Evolutionary conservation across 768 basidiomycete genomes (phyloP), one percentile per base, ranked within the genome.

Genomic region (Mycena galericulata): DNA sequence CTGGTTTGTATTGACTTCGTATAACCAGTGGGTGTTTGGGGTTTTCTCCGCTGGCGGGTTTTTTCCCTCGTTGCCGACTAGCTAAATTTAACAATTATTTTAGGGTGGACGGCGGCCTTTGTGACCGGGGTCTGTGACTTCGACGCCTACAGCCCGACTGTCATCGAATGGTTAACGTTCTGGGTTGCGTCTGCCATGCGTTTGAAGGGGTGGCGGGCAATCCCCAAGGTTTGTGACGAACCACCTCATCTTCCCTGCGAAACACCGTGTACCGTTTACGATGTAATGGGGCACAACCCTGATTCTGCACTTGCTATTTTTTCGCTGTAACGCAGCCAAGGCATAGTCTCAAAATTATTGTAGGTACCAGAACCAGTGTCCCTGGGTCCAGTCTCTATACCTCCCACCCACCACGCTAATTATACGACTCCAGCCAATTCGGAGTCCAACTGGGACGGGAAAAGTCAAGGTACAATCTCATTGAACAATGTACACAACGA

Each of bases 1-100:
- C 30, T 88, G 85, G 82, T 90, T 90, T 58, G 83, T 89, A 18
- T 72, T 90, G 57, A 89, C 89, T 8, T 86, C 86, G 4, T 90
- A 89, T 72, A 82, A 85, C 50, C 82, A 86, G 18, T 90, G 89
- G 89, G 79, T 86, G 8, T 90, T 90, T 71, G 89, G 89, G 6
- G 83, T 79, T 24, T 90, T 90, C 73, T 87, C 88, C n/a, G 75
- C 77, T 73, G 87, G 89, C 88, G 75, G 55, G 41, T 29, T 7
- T n/a, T 18, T 36, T 60, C 45, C 18, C 6, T 36, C 8, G 11
- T 49, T 0, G 22, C 22, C 27, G 38, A 56, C 32, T 49, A 29
- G 30, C 30, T 15, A 60, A 15, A 10, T 20, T 18, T 36, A 4
- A 18, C 26, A 2, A 3, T 22, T 3, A n/a, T 27, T 30, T 32